Evolutionary conservation across 345 rosid genomes (phyloP).

Genomic region (Anastatica hierochuntica): DNA sequence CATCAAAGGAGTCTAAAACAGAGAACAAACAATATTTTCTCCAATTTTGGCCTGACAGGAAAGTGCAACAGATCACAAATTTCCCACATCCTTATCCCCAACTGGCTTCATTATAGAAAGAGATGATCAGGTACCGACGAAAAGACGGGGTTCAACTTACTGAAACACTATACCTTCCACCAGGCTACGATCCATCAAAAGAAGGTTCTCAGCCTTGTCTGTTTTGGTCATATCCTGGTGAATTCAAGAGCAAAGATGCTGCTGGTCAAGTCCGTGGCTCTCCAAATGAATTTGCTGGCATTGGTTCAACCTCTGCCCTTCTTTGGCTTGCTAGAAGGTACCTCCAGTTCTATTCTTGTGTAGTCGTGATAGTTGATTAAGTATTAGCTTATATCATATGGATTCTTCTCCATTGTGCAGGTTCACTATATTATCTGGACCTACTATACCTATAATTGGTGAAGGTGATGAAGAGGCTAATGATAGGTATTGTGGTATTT

Average conservation of each 20-base stretch:
- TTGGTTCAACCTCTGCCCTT: slow-evolving; percentile 90
- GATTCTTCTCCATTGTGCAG: slow-evolving; percentile 33
- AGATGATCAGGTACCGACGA: slow-evolving; percentile 93
- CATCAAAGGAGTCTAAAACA: slow-evolving; percentile 89
- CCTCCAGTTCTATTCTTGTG: too few species aligned
- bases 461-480: slow-evolving; percentile 98
- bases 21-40: slow-evolving; percentile 86
- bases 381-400: slow-evolving; percentile 11
- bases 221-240: slow-evolving; percentile 97
- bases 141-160: slow-evolving; percentile 95
- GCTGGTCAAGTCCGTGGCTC: slow-evolving; percentile 99
- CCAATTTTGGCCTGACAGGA: slow-evolving; percentile 81
- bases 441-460: slow-evolving; percentile 94
- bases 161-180: slow-evolving; percentile 90
- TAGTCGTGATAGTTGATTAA: too few species aligned
- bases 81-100: slow-evolving; percentile 98
- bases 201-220: slow-evolving; percentile 94
- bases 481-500: slow-evolving; percentile 53
- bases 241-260: slow-evolving; percentile 98
- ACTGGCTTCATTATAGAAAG: slow-evolving; percentile 84
- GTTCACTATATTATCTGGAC: slow-evolving; percentile 92
- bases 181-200: slow-evolving; percentile 74
- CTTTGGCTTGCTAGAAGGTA: slow-evolving; percentile 98
- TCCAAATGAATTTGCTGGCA: slow-evolving; percentile 94
- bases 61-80: slow-evolving; percentile 61